Conservation (phyloP, 2,329 filamentous ascomycete genomes). For the Mycosphaerella sp. region DNA sequence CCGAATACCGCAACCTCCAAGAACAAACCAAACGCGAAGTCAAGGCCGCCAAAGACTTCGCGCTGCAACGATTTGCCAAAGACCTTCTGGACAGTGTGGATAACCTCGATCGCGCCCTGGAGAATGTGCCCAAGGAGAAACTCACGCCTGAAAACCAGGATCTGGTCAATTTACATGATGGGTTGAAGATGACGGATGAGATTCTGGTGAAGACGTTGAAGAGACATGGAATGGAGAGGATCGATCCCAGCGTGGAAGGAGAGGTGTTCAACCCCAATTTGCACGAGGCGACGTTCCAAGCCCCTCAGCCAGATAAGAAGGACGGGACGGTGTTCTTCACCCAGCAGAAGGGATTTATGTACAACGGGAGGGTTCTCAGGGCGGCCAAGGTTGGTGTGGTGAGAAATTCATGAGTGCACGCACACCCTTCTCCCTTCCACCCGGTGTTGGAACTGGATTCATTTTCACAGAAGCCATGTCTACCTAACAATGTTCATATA, state of each 20-base stretch:
- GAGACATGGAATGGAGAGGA: constrained; percentile 89
- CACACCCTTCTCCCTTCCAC: not conserved
- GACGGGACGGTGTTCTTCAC: constrained; percentile 85
- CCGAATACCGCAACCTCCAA: constrained; percentile 97
- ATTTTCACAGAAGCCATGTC: too few species aligned
- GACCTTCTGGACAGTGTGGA: constrained; percentile 94
- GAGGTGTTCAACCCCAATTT: constrained; percentile 94
- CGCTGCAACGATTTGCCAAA: constrained; percentile 87
- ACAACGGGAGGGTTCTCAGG: constrained; percentile 83
- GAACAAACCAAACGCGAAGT: constrained; percentile 89
- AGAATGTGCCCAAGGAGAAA: constrained; percentile 69
- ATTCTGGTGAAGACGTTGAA: constrained; percentile 82
- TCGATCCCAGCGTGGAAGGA: constrained; percentile 63
- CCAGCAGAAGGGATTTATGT: constrained; percentile 90
- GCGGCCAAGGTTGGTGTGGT: constrained; percentile 95
- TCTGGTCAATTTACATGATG: constrained; percentile 72
- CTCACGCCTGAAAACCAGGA: constrained; percentile 62
- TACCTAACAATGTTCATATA: too few species aligned
- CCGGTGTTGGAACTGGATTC: too few species aligned
- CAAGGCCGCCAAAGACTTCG: constrained; percentile 80
- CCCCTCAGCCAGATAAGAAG: constrained; percentile 78
- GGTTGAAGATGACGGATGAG: constrained; percentile 88
- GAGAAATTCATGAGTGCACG: constrained; percentile 56
- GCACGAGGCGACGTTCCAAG: constrained; percentile 95
- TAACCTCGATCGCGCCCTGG: constrained; percentile 90